Base-by-base conservation (phyloP, 805 yeast species). In the Starmerella scarabaei region DNA sequence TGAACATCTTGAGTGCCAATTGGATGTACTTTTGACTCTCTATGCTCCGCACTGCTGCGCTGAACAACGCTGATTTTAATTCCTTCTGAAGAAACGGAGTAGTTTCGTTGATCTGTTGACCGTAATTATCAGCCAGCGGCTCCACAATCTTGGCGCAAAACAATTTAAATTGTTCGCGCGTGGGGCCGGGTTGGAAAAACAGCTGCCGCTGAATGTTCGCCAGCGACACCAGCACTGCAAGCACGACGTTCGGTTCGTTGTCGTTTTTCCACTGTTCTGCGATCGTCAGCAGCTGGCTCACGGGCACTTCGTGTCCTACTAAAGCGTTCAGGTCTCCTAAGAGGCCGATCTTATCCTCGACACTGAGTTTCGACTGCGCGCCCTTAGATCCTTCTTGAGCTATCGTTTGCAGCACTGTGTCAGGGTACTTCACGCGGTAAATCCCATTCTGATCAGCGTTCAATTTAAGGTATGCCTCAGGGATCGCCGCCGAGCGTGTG, bases 101-200 rank as follows among this genome's bases (percentile, higher is more conserved):
- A 48, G 74, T 83, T 8, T 63, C 68, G 16, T 63, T 51, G 56
- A 82, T 76, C 30, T 65, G 66, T 77, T 80, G 77, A 33, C 93
- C 94, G 20, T 77, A 55, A 37, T 66, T 56, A 36, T 67, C 61
- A 37, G 73, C 64, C 57, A 75, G 76, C 21, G 66, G 64, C 33
- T 68, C 58, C 38, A 77, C 71, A 49, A 82, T 68, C 38, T 72
- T 69, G 51, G 68, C 65, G 17, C 63, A 64, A 54, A 75, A 69
- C 30, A 46, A 48, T 43, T 63, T 60, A 49, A 72, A 59, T 3
- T 68, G 66, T 11, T 61, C 60, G 28, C 45, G 58, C 37, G 64
- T 51, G 18, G 55, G 54, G 21, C 63, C 63, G 34, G 62, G 58
- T 56, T 73, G 76, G 51, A 68, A 72, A 38, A 62, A 50, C 58